These are phyloP conservation scores for Pseudopediastrum boryanum DNA, from an alignment of 139 green algal species.

Conservation along the genomic window DNA sequence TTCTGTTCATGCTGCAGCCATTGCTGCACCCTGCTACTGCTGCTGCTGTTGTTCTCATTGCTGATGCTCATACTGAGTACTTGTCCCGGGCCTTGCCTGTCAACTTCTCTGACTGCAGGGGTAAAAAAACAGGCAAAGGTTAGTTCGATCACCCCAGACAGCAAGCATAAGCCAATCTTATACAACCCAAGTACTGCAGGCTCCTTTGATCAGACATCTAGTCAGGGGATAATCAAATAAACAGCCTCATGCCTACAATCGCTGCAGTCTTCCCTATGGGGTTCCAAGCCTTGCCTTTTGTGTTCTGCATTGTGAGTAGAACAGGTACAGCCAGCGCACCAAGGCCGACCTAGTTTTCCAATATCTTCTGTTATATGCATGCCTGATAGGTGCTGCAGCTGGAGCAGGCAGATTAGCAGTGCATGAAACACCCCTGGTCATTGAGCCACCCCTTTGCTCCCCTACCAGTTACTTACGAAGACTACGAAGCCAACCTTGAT, in stretches of 20 bases:
- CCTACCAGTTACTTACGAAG: conserved; percentile 65
- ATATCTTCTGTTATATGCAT: not conserved
- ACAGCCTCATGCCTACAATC: no score
- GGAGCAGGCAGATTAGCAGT: not conserved
- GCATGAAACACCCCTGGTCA: not conserved
- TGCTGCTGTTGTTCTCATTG: no score
- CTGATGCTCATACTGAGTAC: conserved; percentile 78
- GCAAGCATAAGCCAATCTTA: conserved; percentile 5
- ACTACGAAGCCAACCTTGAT: conserved; percentile 86
- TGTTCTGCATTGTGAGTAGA: no score
- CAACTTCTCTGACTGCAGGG: conserved; percentile 77
- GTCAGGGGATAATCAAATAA: no score
- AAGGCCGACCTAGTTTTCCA: not conserved
- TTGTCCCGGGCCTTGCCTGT: conserved; percentile 84
- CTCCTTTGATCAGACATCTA: no score
- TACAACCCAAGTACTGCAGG: no score
- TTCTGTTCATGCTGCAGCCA: no score
- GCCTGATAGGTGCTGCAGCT: conserved; percentile 8
- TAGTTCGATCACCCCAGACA: not conserved
- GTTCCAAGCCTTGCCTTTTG: no score
- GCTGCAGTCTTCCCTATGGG: no score
- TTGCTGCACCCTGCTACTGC: conserved; percentile 7
- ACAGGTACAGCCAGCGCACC: conserved; percentile 12
- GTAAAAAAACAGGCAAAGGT: not conserved
- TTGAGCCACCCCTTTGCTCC: not conserved